phyloP scores from a whole-genome alignment of 352 stramenopile genomes.

The Pythium rishiriense region DNA sequence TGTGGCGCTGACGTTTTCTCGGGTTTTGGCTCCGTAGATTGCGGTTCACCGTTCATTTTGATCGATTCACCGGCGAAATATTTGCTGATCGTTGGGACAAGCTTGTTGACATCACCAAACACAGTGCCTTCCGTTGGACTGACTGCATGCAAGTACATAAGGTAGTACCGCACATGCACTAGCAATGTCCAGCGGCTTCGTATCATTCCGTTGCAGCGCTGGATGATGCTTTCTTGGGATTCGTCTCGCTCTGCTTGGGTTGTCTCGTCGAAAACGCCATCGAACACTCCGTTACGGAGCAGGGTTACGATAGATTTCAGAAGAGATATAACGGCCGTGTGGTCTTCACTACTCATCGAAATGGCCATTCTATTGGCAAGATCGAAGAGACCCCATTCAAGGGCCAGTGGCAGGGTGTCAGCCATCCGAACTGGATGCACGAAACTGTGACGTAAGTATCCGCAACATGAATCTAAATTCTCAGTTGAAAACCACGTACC shows the following conservation, averaged over 20 bases:
- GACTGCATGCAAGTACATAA: constrained; percentile 70
- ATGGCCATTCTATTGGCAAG: constrained; percentile 61
- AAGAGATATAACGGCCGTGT: constrained; percentile 56
- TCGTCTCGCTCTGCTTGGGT: constrained; percentile 25
- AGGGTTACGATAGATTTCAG: constrained; percentile 57
- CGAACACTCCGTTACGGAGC: constrained; percentile 60
- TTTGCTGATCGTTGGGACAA: constrained; percentile 46
- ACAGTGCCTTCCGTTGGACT: constrained; percentile 70
- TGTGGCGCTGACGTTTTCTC: constrained; percentile 17
- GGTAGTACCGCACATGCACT: constrained; percentile 66
- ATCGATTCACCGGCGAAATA: constrained; percentile 30
- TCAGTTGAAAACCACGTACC: constrained; percentile 40
- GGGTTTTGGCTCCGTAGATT: neutral
- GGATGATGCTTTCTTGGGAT: constrained; percentile 36
- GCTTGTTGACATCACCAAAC: constrained; percentile 53
- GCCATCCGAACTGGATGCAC: constrained; percentile 45
- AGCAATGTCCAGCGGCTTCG: constrained; percentile 52
- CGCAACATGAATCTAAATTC: too few species aligned
- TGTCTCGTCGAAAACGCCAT: constrained; percentile 33
- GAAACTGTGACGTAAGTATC: constrained; percentile 6
- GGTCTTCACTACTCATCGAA: constrained; percentile 85
- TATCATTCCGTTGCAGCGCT: constrained; percentile 47
- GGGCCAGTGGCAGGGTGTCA: constrained; percentile 57
- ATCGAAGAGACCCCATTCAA: constrained; percentile 77
- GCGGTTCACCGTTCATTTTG: neutral